A percentile compares a stretch with the other conserved stretches of the same genome.
Evolutionary conservation across 495 filamentous ascomycete genomes (phyloP).

Genomic region (Xylaria venustula): DNA sequence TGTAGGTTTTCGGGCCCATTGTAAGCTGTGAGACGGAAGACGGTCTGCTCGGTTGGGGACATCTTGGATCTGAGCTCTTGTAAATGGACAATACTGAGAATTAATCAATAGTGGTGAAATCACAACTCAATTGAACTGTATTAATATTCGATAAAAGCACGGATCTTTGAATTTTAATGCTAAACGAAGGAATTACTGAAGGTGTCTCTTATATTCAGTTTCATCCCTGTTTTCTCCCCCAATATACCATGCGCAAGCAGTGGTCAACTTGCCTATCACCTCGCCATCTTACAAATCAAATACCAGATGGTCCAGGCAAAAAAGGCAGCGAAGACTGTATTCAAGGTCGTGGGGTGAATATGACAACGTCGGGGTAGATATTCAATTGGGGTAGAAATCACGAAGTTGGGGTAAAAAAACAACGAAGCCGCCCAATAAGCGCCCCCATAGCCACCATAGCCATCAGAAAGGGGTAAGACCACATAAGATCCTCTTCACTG

Average conservation of each 20-base stretch:
- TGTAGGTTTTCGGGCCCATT: slow-evolving; percentile 11
- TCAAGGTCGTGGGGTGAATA: not conserved
- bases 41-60: not conserved
- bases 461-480: not conserved
- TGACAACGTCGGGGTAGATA: not conserved
- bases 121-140: not conserved
- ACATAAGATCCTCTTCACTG: too few relatives aligned
- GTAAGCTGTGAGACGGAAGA: slow-evolving; percentile 1
- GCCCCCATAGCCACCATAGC: not conserved
- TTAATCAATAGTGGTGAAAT: not conserved
- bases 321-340: not conserved
- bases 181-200: not conserved
- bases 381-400: slow-evolving; percentile 1
- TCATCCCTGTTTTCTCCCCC: not conserved
- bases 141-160: not conserved
- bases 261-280: not conserved
- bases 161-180: not conserved
- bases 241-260: not conserved
- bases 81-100: not conserved
- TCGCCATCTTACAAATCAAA: not conserved
- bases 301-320: not conserved
- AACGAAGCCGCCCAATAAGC: not conserved
- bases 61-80: not conserved
- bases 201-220: not conserved
- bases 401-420: not conserved